Base-by-base conservation (phyloP, 345 rosid genomes). In the Streptanthus diversifolius region DNA sequence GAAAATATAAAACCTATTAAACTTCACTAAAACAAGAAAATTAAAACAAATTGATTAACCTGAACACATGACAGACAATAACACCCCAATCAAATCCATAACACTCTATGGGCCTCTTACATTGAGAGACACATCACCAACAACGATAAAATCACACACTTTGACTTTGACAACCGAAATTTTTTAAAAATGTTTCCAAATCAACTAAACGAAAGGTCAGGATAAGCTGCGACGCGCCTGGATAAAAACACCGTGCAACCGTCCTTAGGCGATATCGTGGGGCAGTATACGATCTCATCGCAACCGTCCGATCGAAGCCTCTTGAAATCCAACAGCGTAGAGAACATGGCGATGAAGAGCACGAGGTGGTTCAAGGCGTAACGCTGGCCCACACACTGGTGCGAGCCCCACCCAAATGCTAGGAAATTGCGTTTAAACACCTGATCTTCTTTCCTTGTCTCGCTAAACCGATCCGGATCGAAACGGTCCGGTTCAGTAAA, bases 371-470 rank as follows among this genome's bases (percentile, higher is more conserved):
- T 90, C 49, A 87, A 1, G 0, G 98, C 98, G 53, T 90, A 90
- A 70, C 95, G 81, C 80, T 93, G 97, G 13, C 98, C 98, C 66
- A 90, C 90, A 5, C 98, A 93, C 70, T 88, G 97, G 84, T 93
- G 98, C 54, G 98, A 41, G 1, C 97, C 98, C 1, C 93, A 87
- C 3, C 98, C 98, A 6, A 93, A 93, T 0, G 91, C 88, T 52
- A 93, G 9, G 58, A 82, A 93, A 58, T 90, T 84, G 45, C 77
- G 74, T 65, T 82, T 90, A 77, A 29, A 79, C 4, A 83, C 7
- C 62, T 81, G 84, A 8, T 86, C 92, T 80, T 89, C 95, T 8
- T 66, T 78, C 17, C 95, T 76, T 25, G 72, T 81, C 25, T 79
- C 89, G 7, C 73, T 77, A 81, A 90, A 88, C 61, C 98, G 81